Evolutionary conservation across 108 stramenopile species (phyloP).

Genomic region (Nitzschia inconspicua): DNA sequence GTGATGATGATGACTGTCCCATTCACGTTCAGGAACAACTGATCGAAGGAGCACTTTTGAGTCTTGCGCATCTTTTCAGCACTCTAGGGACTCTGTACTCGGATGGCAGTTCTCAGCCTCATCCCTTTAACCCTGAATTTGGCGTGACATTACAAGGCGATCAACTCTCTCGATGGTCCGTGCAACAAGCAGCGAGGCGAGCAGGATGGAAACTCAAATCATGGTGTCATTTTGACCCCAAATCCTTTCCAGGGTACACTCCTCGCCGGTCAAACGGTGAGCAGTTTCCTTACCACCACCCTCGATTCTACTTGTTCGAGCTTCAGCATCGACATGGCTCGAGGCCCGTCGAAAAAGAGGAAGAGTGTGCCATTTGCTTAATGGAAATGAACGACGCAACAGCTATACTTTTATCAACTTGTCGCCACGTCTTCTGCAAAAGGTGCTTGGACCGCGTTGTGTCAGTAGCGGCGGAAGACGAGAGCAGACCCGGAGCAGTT

Average conservation of each 20-base stretch:
- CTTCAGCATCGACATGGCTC: too few species aligned
- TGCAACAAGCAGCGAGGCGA: constrained; percentile 9
- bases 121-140: background rate
- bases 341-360: too few species aligned
- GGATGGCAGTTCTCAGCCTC: background rate
- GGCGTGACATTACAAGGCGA: constrained; percentile 13
- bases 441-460: constrained; percentile 39
- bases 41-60: background rate
- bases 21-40: background rate
- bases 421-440: constrained; percentile 62
- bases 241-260: constrained; percentile 2
- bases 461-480: background rate
- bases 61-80: background rate
- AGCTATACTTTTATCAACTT: constrained; percentile 39
- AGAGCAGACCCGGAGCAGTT: too few species aligned
- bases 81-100: background rate
- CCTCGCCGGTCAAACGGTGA: constrained; percentile 6
- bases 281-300: background rate
- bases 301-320: constrained; percentile 22
- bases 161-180: constrained; percentile 16
- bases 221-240: constrained; percentile 1
- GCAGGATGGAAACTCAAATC: constrained; percentile 12
- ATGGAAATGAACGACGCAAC: constrained; percentile 40
- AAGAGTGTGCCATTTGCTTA: constrained; percentile 68
- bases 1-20: background rate